Evolutionary conservation across 768 basidiomycete species (phyloP), one percentile per base, ranked within the genome.

Genomic region (Serendipita sp.): DNA sequence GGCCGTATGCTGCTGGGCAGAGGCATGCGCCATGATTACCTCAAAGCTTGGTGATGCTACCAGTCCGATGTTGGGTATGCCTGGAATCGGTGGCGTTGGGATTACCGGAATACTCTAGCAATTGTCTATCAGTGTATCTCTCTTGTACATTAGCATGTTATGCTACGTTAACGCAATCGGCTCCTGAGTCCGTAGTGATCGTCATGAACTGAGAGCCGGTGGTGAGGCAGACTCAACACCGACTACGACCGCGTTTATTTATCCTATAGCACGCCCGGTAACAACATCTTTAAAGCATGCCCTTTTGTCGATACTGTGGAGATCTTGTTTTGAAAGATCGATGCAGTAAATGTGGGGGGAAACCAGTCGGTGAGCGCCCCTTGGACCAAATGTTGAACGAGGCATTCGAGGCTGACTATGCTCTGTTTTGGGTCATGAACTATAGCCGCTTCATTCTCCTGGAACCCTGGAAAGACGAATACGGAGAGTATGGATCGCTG

Each of bases 271-370:
- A 28, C n/a, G n/a, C 45, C 9, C n/a, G 45, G 45, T 28, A n/a
- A n/a, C n/a, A n/a, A 48, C 24, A 58, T 58, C 31, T 28, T 58
- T 38, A 38, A n/a, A 38, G 5, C 24, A 91, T 91, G 89, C 86
- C 85, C 24, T 91, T 91, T 69, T 92, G 90, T 75, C 80, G 86
- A 64, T 78, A 87, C 70, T 92, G 89, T 69, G 90, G 89, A 63
- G 86, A 90, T 65, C 89, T 92, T 64, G 88, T 90, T 33, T 70
- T 76, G 38, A 33, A 43, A 81, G 82, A 56, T 72, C 20, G 75
- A 44, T 85, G 85, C 61, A 90, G 88, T 72, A 84, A 81, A 72
- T 92, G 89, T 71, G 89, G 90, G 66, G 90, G 90, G 61, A 75
- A 77, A 17, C 75, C 86, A 61, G 89, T 88, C 62, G 88, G 89